phyloP scores from a whole-genome alignment of 495 filamentous ascomycete genomes.

The Opeltia flavorubescens region DNA sequence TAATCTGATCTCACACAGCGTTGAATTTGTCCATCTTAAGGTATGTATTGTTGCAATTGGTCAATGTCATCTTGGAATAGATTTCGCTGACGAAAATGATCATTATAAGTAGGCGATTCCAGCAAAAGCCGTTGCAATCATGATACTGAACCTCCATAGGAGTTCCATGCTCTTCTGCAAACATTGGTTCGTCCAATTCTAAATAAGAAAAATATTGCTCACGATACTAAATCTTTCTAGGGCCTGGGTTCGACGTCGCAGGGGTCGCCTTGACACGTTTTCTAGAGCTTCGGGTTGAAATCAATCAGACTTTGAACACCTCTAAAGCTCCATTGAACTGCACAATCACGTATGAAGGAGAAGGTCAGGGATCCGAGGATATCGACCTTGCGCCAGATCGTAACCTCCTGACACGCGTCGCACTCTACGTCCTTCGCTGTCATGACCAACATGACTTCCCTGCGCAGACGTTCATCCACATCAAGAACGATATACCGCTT shows the following conservation, averaged over 20 bases:
- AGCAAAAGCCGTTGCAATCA: background rate
- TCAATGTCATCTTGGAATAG: too few relatives aligned
- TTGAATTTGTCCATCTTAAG: too few relatives aligned
- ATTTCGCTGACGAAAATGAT: too few relatives aligned
- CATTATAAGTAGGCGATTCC: background rate
- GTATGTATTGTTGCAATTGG: too few relatives aligned
- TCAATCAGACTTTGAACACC: too few relatives aligned
- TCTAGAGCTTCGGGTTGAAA: too few relatives aligned
- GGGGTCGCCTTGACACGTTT: background rate
- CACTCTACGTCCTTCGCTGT: slow-evolving; percentile 84
- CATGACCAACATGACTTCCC: slow-evolving; percentile 75
- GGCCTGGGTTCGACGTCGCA: background rate
- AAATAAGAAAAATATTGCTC: too few relatives aligned
- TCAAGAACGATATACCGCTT: slow-evolving; percentile 84
- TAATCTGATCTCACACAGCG: too few relatives aligned
- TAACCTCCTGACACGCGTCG: slow-evolving; percentile 84
- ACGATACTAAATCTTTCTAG: too few relatives aligned
- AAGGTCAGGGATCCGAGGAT: slow-evolving; percentile 55
- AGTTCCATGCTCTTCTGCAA: background rate
- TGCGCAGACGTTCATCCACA: slow-evolving; percentile 72
- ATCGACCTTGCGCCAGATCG: slow-evolving; percentile 64
- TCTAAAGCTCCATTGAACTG: slow-evolving; percentile 83
- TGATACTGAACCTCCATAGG: background rate
- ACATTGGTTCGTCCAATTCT: background rate
- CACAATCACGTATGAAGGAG: slow-evolving; percentile 74